Base-by-base conservation (phyloP, 1,284 basidiomycete species). In the Rhodotorula sp. region DNA sequence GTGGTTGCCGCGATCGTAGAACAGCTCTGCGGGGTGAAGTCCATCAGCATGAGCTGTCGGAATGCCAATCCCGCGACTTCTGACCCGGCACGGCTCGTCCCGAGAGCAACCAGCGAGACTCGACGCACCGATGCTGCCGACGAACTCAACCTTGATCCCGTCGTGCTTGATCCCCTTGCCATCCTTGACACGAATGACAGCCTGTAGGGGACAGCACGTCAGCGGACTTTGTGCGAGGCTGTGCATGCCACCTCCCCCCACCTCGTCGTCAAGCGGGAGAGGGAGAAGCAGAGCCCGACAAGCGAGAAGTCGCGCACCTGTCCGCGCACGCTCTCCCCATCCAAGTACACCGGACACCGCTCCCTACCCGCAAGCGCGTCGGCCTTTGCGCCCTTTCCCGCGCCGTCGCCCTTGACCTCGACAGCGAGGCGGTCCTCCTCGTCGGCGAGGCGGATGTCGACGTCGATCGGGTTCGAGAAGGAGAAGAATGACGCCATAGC, bases 101-200 rank as follows among this genome's bases (percentile, higher is more conserved):
- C 7, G 17, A 19, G 42, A 41, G 34, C 14, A 56, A 42, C 4
- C 12, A 7, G 23, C n/a, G 13, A 41, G 17, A n/a, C 42, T 34
- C 10, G 48, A 81, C 90, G 62, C 74, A 92, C 95, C 95, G 80
- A 98, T 98, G 77, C 91, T 93, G 21, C 96, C 96, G 23, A 96
- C 90, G 78, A 99, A 95, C 82, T 99, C 96, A 67, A 99, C 91
- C 82, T 97, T 95, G 80, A 99, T 95, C 2, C 97, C 96, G 63
- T 99, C 96, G 79, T 99, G 97, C 44, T 90, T 87, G 66, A 97
- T 85, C 82, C 91, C 93, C 87, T 97, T 98, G 19, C 96, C 95
- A 79, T 98, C 96, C 62, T 93, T 88, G 21, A 96, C 90, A 45
- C 93, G 88, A 66, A 98, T 89, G 23, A 89, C 86, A 2, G 93